Base-by-base conservation (phyloP, 768 basidiomycete genomes). In the Suillus subalutaceus region DNA sequence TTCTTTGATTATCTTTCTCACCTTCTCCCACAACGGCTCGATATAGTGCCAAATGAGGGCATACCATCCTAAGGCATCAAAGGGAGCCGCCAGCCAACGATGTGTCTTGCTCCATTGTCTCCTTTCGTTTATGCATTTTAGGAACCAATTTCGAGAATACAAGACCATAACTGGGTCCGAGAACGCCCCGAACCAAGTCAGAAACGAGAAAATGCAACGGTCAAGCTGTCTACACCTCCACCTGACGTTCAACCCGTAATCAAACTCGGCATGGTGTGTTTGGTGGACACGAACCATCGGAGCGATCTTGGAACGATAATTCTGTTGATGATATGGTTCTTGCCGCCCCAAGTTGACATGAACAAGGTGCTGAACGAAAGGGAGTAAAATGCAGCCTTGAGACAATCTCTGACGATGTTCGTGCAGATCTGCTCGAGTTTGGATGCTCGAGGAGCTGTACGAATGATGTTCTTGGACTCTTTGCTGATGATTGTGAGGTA, bases 391-490 rank as follows among this genome's bases (percentile, higher is more conserved):
- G 82, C 77, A 32, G 81, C 76, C 46, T 85, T 78, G 62, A 97
- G 85, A 3, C 85, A 79, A 60, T 84, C 86, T 63, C 89, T 81
- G 52, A 96, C 94, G 65, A 87, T 85, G 73, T 92, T 87, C 20
- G 95, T 94, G 77, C 98, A 96, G 70, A 94, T 84, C 77, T 93
- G 87, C 6, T 96, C 95, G 12, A 99, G 88, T 72, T 94, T 87
- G 4, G 92, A 96, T 48, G 87, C 87, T 50, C 96, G 86, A 16
- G 96, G 96, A 55, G 94, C 96, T 44, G 81, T 18, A 85, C 84
- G 71, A 93, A 89, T 0, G 82, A 52, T 26, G 2, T 85, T 67
- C 88, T 83, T 16, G 23, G 50, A 52, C 23, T 26, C 23, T 23
- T 37, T 37, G 35, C 12, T 26, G 65, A 63, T 57, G 53, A 55